Base-by-base conservation (phyloP, 202 grass and related monocot genomes). In the Musa balbisiana region DNA sequence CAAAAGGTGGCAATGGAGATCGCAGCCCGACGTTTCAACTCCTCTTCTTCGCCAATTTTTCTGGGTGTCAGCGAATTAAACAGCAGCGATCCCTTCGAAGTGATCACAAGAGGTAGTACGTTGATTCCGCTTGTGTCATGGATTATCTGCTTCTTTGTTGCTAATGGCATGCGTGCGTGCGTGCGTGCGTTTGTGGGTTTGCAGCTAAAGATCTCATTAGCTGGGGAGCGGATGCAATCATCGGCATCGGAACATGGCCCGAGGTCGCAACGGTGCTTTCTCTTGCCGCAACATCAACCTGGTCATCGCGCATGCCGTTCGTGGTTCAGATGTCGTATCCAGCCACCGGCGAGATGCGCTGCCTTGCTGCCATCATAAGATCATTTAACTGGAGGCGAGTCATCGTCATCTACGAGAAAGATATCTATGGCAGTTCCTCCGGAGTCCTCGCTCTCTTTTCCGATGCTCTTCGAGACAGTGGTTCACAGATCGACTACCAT, bases 291-390 rank as follows among this genome's bases (percentile, higher is more conserved):
- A 62, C 29, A 11, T 11, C 33, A 43, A 43, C 4, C 33, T 43
- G 3, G 33, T 67, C 67, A 12, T 16, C 50, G 1, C 10, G 22
- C n/a, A 69, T 58, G 9, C 33, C 13, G 10, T 73, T 59, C 56
- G 67, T 85, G 59, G 14, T 81, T 29, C 83, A 66, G 25, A 78
- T 85, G 79, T 78, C 83, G 51, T 85, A 78, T 72, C 33, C 79
- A 8, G 66, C 70, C 64, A 52, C 58, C 14, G 51, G 49, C 10
- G 33, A 81, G 9, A 21, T 62, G 19, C 64, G 50, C 0, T 81
- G 83, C 26, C 15, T 85, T 15, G 74, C 60, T 19, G 51, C 62
- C 49, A 55, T 82, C 62, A 64, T 81, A 14, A 81, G 56, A 14
- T 85, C 83, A 2, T 85, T 77, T 14, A 74, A 85, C 0, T 81